These are phyloP conservation scores for Phialocephala subalpina DNA, from an alignment of 2,329 filamentous ascomycete genomes.

Conservation along the genomic window DNA sequence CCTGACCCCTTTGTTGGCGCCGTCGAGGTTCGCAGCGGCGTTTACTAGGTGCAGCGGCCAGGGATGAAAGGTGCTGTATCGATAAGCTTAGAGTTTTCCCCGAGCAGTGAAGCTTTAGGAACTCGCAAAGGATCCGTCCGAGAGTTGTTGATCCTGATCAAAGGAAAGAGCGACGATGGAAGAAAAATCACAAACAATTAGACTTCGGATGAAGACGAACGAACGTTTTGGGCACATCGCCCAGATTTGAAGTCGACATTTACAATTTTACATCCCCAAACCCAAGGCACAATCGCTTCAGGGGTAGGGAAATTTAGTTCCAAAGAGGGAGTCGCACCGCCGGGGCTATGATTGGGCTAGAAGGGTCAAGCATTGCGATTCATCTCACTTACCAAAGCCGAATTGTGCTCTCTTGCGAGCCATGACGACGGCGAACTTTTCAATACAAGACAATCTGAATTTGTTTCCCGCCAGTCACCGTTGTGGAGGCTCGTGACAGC, in stretches of 20 bases:
- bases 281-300: constrained; percentile 17
- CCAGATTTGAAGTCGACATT: not conserved
- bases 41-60: constrained; percentile 8
- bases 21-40: constrained; percentile 13
- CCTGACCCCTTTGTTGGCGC: constrained; percentile 16
- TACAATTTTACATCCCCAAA: not conserved
- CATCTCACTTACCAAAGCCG: constrained; percentile 20
- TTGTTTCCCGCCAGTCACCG: constrained; percentile 3
- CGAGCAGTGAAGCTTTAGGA: not conserved
- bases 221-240: constrained; percentile 1
- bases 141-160: not conserved
- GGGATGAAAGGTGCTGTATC: constrained; percentile 18
- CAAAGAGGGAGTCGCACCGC: constrained; percentile 1
- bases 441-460: not conserved
- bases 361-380: constrained; percentile 12
- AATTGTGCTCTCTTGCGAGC: not conserved
- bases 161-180: not conserved
- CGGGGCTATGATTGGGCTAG: constrained; percentile 14
- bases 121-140: not conserved
- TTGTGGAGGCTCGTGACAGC: not conserved
- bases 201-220: not conserved
- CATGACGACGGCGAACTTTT: not conserved
- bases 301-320: constrained; percentile 21
- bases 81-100: not conserved
- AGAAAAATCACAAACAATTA: constrained; percentile 3